Percentiles rank a stretch among this genome's conserved stretches.
Evolutionary conservation across 2,329 filamentous ascomycete species (phyloP).

Genomic region (Microdochium paspali): DNA sequence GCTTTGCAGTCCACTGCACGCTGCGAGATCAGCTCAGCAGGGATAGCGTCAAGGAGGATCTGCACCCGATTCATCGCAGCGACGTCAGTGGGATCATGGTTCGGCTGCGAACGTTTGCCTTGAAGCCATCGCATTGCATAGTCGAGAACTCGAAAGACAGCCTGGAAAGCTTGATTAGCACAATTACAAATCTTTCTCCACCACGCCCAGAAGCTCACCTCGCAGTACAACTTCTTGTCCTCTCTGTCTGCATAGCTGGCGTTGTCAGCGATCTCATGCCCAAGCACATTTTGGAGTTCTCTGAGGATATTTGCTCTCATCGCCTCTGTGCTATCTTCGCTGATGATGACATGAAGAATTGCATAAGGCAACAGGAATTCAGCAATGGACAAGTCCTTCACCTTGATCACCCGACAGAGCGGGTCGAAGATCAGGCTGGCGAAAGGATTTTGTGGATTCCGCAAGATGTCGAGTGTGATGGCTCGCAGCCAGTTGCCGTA

Average conservation of each 20-base stretch:
- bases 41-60: constrained; percentile 51
- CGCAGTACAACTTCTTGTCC: constrained; percentile 74
- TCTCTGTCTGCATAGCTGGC: constrained; percentile 56
- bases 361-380: constrained; percentile 86
- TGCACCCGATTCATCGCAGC: constrained; percentile 39
- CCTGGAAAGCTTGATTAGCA: too few species aligned
- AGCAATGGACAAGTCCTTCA: constrained; percentile 77
- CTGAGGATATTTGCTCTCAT: constrained; percentile 56
- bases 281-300: constrained; percentile 69
- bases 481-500: constrained; percentile 76
- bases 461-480: constrained; percentile 74
- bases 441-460: constrained; percentile 65
- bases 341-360: constrained; percentile 72
- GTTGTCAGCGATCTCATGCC: constrained; percentile 41
- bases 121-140: constrained; percentile 89
- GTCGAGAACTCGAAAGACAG: constrained; percentile 82
- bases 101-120: constrained; percentile 46
- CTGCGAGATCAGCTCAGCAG: constrained; percentile 64
- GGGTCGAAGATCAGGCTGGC: constrained; percentile 72
- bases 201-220: constrained; percentile 51
- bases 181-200: too few species aligned
- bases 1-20: constrained; percentile 91
- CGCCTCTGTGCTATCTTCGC: constrained; percentile 48
- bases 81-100: constrained; percentile 29
- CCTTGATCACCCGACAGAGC: constrained; percentile 70